Percentiles rank a stretch among this genome's conserved stretches.
These are phyloP conservation scores for Alternaria sp. DNA, from an alignment of 2,329 filamentous ascomycete genomes.

Conservation along the genomic window DNA sequence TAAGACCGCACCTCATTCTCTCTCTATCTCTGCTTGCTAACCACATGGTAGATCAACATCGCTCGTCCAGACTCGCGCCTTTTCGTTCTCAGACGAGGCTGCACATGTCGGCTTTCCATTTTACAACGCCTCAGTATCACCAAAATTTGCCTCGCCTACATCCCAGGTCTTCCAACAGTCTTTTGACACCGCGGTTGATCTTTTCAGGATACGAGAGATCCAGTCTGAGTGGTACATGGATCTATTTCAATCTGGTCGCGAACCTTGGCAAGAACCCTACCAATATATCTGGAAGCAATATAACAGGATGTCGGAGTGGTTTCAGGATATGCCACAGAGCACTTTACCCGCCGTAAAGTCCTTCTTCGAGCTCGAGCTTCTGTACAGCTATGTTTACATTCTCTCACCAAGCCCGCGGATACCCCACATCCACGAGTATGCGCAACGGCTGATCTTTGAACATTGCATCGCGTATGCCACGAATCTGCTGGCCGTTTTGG, in stretches of 20 bases:
- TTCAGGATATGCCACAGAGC: constrained; percentile 72
- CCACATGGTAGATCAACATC: constrained; percentile 71
- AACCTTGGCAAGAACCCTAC: constrained; percentile 70
- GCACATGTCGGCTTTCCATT: constrained; percentile 80
- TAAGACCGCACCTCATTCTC: constrained; percentile 40
- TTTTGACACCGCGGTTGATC: constrained; percentile 73
- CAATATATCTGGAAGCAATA: constrained; percentile 79
- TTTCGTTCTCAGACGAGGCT: constrained; percentile 92
- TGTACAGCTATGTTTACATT: constrained; percentile 91
- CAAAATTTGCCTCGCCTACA: constrained; percentile 55
- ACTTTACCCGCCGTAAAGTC: constrained; percentile 71
- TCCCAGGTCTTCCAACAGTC: constrained; percentile 61
- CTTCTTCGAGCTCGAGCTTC: constrained; percentile 84
- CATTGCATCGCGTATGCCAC: constrained; percentile 83
- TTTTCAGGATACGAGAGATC: constrained; percentile 83
- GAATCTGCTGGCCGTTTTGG: constrained; percentile 71
- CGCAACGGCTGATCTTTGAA: constrained; percentile 82
- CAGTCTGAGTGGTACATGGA: constrained; percentile 91
- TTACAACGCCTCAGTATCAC: constrained; percentile 42
- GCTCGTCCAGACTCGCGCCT: constrained; percentile 83
- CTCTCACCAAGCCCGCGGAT: constrained; percentile 79
- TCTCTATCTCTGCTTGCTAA: not conserved
- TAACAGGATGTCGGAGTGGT: constrained; percentile 80
- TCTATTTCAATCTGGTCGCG: constrained; percentile 78
- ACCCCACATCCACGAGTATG: constrained; percentile 75